Evolutionary conservation across 2,329 filamentous ascomycete species (phyloP), one percentile per base, ranked within the genome.

Genomic region (Venturia pyrina): DNA sequence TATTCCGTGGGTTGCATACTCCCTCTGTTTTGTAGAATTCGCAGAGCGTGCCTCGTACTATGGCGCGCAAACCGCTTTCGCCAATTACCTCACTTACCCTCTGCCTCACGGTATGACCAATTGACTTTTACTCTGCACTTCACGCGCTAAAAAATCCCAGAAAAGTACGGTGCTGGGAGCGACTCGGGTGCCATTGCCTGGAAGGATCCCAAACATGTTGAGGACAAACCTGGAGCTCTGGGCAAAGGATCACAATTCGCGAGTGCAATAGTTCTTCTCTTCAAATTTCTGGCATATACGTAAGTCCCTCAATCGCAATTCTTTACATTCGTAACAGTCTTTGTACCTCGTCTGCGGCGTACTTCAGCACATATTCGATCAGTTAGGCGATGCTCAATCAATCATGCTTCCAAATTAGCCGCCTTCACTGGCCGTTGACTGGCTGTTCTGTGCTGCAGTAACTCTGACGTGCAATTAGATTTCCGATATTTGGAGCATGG

Each of bases 11-110:
- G 76, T 82, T 3, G 80, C 83, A n/a, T 87, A 84, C 69, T 70
- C 83, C 3, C 80, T 87, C 40, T 87, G 84, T 68, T 69, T 82
- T 7, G 83, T 86, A 50, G 85, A 87, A 68, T 83, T 87, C 67
- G 83, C 82, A 65, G 85, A 87, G 71, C 78, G 85, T 65, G 84
- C 84, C 2, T 86, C 83, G 0, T 87, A 83, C 76, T 86, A 85
- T 70, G 85, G 84, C 67, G 77, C 81, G 6, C 78, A 82, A 68
- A 81, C 80, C 0, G 74, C 83, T 8, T 85, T 86, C 72, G 79
- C 78, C 68, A 89, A 89, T 72, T 89, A 82, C 70, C 81, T 89
- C 70, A 83, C 88, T 69, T 82, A 83, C 11, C 81, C 83, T 3
- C 72, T 89, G 4, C 86, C 86, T 1, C 68, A 73, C 21, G 66